These are phyloP conservation scores for Rubia tinctorum DNA, from an alignment of 305 asterid genomes.

Conservation along the genomic window DNA sequence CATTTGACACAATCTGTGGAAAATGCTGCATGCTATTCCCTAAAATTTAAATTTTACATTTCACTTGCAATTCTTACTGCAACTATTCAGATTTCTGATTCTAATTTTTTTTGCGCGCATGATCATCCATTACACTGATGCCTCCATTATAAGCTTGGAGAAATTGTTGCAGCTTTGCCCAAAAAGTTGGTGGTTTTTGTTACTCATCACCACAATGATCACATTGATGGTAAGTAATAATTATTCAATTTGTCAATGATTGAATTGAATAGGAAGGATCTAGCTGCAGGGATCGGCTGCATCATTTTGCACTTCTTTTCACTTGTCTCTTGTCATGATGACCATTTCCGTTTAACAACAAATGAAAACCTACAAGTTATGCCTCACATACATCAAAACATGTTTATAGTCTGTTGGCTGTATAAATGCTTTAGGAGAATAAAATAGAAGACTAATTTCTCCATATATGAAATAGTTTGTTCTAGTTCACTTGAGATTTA, in stretches of 20 bases:
- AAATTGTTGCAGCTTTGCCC: slow-evolving; percentile 75
- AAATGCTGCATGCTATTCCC: neutral
- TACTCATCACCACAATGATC: slow-evolving; percentile 97
- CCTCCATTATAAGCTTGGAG: slow-evolving; percentile 54
- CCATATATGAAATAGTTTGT: neutral
- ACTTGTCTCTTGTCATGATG: neutral
- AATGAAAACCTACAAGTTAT: neutral
- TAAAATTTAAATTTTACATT: neutral
- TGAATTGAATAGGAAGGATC: neutral
- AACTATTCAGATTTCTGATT: neutral
- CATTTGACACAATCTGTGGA: neutral
- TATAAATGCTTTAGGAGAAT: neutral
- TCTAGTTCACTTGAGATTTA: neutral
- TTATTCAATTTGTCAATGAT: neutral
- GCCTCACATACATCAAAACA: neutral
- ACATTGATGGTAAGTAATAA: slow-evolving; percentile 71
- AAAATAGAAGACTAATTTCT: neutral
- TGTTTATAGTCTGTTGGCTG: neutral
- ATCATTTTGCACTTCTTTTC: neutral
- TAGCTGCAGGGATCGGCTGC: neutral
- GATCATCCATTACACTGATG: slow-evolving; percentile 12
- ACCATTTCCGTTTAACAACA: neutral
- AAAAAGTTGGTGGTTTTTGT: slow-evolving; percentile 71
- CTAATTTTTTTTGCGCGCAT: neutral
- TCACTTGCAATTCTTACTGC: neutral